Evolutionary conservation across 2,329 filamentous ascomycete genomes (phyloP).

Genomic region (Leptographium flavum): DNA sequence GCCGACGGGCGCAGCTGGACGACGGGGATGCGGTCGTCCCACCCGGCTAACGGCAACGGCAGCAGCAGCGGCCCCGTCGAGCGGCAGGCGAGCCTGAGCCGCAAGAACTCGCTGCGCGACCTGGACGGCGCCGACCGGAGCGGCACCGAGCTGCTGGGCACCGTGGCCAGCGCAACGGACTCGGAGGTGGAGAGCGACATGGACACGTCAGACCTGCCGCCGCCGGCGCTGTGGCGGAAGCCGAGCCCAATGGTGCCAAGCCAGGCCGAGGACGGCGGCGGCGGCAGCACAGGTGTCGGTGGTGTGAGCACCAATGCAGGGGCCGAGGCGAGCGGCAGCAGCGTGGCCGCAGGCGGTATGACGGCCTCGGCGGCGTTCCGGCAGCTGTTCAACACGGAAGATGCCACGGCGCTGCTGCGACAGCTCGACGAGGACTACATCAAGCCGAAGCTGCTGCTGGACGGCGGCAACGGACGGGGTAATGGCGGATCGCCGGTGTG

Average conservation of each 20-base stretch:
- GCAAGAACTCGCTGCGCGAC: slow-evolving; percentile 30
- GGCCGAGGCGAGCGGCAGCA: slow-evolving; percentile 6
- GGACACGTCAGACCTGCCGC: slow-evolving; percentile 52
- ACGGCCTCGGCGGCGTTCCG: slow-evolving; percentile 64
- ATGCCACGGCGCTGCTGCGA: slow-evolving; percentile 78
- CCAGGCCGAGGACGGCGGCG: neutral
- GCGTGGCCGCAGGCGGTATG: slow-evolving; percentile 23
- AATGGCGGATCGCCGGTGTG: slow-evolving; percentile 9
- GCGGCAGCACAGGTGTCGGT: slow-evolving; percentile 16
- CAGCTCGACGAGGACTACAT: slow-evolving; percentile 67
- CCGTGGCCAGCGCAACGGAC: slow-evolving; percentile 31
- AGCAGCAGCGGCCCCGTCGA: slow-evolving; percentile 1
- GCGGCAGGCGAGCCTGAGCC: slow-evolving; percentile 33
- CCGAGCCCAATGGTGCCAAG: slow-evolving; percentile 23
- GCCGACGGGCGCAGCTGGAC: slow-evolving; percentile 28
- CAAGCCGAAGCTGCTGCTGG: slow-evolving; percentile 15
- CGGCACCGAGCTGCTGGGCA: slow-evolving; percentile 42
- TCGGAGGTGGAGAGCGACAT: slow-evolving; percentile 50
- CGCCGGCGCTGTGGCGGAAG: slow-evolving; percentile 34
- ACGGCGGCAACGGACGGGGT: slow-evolving; percentile 12
- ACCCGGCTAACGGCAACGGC: slow-evolving; percentile 17
- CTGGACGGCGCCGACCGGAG: slow-evolving; percentile 35
- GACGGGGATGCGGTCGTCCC: slow-evolving; percentile 38
- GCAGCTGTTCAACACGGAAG: slow-evolving; percentile 70
- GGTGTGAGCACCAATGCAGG: slow-evolving; percentile 6